Conservation (phyloP, 73 alveolate genomes). For the Uronychia binucleata region DNA sequence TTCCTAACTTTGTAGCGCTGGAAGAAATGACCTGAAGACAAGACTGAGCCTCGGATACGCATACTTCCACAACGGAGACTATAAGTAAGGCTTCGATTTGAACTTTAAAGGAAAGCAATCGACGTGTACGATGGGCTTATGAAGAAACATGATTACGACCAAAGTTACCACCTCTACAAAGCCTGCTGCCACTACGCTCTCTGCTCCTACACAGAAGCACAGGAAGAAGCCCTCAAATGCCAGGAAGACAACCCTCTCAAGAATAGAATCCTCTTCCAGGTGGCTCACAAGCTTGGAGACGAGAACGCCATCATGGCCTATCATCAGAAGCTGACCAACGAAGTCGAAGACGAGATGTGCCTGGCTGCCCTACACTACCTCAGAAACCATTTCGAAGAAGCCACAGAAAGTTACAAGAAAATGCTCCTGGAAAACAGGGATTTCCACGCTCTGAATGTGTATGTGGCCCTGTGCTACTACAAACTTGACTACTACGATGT, state of each 20-base stretch:
- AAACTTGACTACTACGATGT: slow-evolving; percentile 98
- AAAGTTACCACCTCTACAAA: slow-evolving; percentile 83
- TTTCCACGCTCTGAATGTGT: slow-evolving; percentile 91
- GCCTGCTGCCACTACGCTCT: slow-evolving; percentile 98
- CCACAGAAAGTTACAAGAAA: slow-evolving; percentile 87
- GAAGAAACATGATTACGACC: slow-evolving; percentile 69
- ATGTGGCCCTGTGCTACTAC: slow-evolving; percentile 98
- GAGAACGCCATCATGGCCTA: slow-evolving; percentile 90
- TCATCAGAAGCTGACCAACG: slow-evolving; percentile 80
- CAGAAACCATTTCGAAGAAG: slow-evolving; percentile 87
- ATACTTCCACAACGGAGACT: slow-evolving; percentile 92
- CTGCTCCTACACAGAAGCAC: slow-evolving; percentile 90
- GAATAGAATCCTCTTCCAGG: slow-evolving; percentile 89
- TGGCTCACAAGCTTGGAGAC: slow-evolving; percentile 95
- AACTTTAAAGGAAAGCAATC: slow-evolving; percentile 69
- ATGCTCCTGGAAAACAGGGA: slow-evolving; percentile 88
- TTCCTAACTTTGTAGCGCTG: slow-evolving; percentile 4
- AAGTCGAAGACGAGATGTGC: slow-evolving; percentile 92
- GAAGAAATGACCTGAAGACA: slow-evolving; percentile 78
- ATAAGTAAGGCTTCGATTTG: slow-evolving; percentile 29
- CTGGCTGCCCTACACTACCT: slow-evolving; percentile 97
- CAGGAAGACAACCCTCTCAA: slow-evolving; percentile 60
- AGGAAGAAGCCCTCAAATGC: slow-evolving; percentile 61
- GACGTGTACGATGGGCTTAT: slow-evolving; percentile 88
- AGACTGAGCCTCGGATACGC: slow-evolving; percentile 81